Percentiles rank a stretch among this genome's conserved stretches.
phyloP scores from a whole-genome alignment of 2,329 filamentous ascomycete genomes.

The Pezicula neosporulosa region DNA sequence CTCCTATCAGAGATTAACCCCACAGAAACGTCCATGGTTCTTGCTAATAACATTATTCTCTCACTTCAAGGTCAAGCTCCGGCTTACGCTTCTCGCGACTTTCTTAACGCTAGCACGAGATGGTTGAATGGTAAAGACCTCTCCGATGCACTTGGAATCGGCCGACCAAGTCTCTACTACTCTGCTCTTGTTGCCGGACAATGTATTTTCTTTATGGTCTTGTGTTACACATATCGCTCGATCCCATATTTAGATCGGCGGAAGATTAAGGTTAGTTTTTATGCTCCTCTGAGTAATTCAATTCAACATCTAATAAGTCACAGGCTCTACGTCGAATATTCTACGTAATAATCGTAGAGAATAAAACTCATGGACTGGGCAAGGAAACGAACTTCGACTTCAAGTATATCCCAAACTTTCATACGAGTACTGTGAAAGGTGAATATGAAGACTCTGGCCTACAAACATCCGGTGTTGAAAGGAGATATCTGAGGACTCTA shows the following conservation, averaged over 20 bases:
- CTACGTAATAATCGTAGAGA: slow-evolving; percentile 59
- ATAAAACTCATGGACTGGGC: slow-evolving; percentile 57
- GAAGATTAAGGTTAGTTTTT: slow-evolving; percentile 43
- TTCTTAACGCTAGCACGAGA: slow-evolving; percentile 64
- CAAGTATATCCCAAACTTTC: slow-evolving; percentile 61
- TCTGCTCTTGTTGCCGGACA: slow-evolving; percentile 22
- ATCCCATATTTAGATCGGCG: slow-evolving; percentile 40
- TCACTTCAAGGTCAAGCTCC: slow-evolving; percentile 65
- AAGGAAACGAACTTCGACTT: slow-evolving; percentile 64
- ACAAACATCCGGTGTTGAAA: slow-evolving; percentile 37
- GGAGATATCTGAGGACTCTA: slow-evolving; percentile 42
- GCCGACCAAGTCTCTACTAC: slow-evolving; percentile 19
- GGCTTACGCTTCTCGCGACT: slow-evolving; percentile 59
- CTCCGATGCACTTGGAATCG: slow-evolving; percentile 47
- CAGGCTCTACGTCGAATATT: slow-evolving; percentile 34
- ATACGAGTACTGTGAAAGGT: slow-evolving; percentile 32
- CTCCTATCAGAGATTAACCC: slow-evolving; percentile 65
- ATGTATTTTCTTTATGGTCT: slow-evolving; percentile 21
- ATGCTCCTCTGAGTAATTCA: not conserved
- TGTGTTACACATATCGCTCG: slow-evolving; percentile 43
- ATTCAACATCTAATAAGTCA: not conserved
- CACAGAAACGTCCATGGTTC: slow-evolving; percentile 54
- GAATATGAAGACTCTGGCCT: slow-evolving; percentile 23
- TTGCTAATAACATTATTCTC: slow-evolving; percentile 74
- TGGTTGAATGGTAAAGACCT: slow-evolving; percentile 69